phyloP scores from a whole-genome alignment of 768 basidiomycete genomes.

The Rhodocollybia butyracea region DNA sequence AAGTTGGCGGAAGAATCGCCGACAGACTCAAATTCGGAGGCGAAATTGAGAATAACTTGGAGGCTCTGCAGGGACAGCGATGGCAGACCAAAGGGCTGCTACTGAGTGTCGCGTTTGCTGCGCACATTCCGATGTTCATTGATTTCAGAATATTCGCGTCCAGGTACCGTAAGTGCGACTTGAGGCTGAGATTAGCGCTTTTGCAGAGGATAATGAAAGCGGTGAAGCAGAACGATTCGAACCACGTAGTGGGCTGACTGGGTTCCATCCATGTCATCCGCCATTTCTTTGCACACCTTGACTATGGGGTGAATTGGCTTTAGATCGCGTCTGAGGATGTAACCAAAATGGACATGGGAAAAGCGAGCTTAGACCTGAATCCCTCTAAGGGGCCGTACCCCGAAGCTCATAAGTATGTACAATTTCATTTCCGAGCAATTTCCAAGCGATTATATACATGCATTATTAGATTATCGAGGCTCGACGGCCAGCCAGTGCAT shows the following conservation, averaged over 20 bases:
- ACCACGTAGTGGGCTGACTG: constrained; percentile 94
- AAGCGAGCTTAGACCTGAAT: constrained; percentile 90
- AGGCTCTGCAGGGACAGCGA: too few species aligned
- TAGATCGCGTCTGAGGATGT: constrained; percentile 95
- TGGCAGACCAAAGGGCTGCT: too few species aligned
- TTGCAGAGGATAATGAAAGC: constrained; percentile 95
- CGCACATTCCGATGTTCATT: constrained; percentile 79
- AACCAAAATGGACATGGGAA: constrained; percentile 99
- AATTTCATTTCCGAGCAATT: too few species aligned
- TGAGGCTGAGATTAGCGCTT: constrained; percentile 95
- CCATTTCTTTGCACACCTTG: constrained; percentile 99
- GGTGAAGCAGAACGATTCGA: constrained; percentile 97
- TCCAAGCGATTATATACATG: too few species aligned
- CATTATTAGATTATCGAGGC: too few species aligned
- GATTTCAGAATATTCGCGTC: constrained; percentile 99
- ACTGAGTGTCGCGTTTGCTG: too few species aligned
- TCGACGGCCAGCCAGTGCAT: too few species aligned
- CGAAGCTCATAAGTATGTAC: too few species aligned
- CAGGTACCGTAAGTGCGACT: constrained; percentile 97
- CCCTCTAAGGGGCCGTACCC: too few species aligned
- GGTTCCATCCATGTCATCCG: constrained; percentile 97
- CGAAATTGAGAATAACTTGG: too few species aligned
- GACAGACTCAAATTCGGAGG: too few species aligned
- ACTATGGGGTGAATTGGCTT: constrained; percentile 97
- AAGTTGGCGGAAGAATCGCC: too few species aligned